Base-by-base conservation (phyloP, 768 basidiomycete species). In the Suillus brevipes region DNA sequence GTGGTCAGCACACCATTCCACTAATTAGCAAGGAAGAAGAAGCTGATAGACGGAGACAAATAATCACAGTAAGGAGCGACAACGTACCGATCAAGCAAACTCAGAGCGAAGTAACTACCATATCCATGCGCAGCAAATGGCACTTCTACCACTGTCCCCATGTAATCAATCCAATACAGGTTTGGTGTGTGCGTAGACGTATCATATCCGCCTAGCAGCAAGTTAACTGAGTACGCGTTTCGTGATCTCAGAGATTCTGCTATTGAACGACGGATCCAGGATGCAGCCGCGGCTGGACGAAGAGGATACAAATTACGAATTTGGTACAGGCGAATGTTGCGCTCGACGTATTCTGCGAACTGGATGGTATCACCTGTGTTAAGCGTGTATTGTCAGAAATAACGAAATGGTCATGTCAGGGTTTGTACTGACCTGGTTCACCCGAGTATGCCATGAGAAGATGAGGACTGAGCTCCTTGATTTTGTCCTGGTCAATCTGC, bases 111-210 rank as follows among this genome's bases (percentile, higher is more conserved):
- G 79, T 95, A 97, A 63, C 89, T 85, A 52, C 95, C 97, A 74
- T 98, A 95, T 3, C 97, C 97, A 73, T 99, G 97, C 1, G 95
- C 95, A 18, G 89, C 95, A 74, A 95, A 99, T 0, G 95, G 95
- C 14, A 97, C 91, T 63, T 89, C 86, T 4, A 89, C 85, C 73
- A 92, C 84, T 6, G 97, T 97, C 31, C 97, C 97, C 38, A 97
- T 84, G 77, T 97, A 95, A 80, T 99, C 97, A 65, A 98, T 83
- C 95, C 96, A 99, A 81, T 96, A 97, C 14, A 97, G 83, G 67
- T 87, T 86, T 6, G 96, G 94, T 18, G 81, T 80, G 68, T 85
- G 72, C 8, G 85, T 84, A 47, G 92, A 87, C 61, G 86, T 86
- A 77, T 99, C 97, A 76, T 89, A 99, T 16, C 97, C 97, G 7